A percentile compares a stretch with the other conserved stretches of the same genome.
Conservation (phyloP, 805 yeast species). For the Metschnikowia anglica region DNA sequence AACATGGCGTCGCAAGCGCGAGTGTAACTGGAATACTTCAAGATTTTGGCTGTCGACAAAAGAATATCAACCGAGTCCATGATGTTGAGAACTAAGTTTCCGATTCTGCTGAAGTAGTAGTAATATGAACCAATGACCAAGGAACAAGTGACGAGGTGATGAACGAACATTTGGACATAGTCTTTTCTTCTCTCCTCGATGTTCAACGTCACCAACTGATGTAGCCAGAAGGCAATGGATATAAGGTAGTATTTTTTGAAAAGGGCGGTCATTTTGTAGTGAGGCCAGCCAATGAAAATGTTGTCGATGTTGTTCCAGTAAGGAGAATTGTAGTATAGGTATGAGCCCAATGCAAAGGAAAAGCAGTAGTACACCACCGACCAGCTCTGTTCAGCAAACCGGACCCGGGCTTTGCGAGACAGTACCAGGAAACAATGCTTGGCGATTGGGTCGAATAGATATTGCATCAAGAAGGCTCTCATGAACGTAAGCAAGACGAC, state of each 20-base stretch:
- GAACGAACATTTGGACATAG: slow-evolving; percentile 81
- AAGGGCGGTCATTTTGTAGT: slow-evolving; percentile 49
- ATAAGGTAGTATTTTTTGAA: slow-evolving; percentile 71
- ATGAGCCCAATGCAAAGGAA: slow-evolving; percentile 57
- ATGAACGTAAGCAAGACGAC: slow-evolving; percentile 56
- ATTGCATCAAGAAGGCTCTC: slow-evolving; percentile 61
- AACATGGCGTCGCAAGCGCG: slow-evolving; percentile 67
- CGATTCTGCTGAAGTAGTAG: slow-evolving; percentile 71
- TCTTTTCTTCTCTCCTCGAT: slow-evolving; percentile 81
- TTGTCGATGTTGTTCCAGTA: slow-evolving; percentile 59
- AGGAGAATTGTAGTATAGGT: slow-evolving; percentile 54
- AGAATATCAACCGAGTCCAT: slow-evolving; percentile 85
- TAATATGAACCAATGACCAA: slow-evolving; percentile 71
- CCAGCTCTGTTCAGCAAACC: slow-evolving; percentile 92
- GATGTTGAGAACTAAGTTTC: slow-evolving; percentile 70
- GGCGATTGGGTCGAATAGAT: slow-evolving; percentile 59
- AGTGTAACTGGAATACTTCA: slow-evolving; percentile 67
- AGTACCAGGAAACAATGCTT: slow-evolving; percentile 39
- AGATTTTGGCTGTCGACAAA: slow-evolving; percentile 69
- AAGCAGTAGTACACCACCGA: slow-evolving; percentile 54
- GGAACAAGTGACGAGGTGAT: slow-evolving; percentile 76
- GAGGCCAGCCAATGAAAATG: slow-evolving; percentile 74
- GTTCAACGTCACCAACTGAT: slow-evolving; percentile 73
- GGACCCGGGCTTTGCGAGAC: slow-evolving; percentile 50
- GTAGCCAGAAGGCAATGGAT: slow-evolving; percentile 76